phyloP scores from a whole-genome alignment of 2,329 filamentous ascomycete genomes.

The Trichoderma guizhouense region DNA sequence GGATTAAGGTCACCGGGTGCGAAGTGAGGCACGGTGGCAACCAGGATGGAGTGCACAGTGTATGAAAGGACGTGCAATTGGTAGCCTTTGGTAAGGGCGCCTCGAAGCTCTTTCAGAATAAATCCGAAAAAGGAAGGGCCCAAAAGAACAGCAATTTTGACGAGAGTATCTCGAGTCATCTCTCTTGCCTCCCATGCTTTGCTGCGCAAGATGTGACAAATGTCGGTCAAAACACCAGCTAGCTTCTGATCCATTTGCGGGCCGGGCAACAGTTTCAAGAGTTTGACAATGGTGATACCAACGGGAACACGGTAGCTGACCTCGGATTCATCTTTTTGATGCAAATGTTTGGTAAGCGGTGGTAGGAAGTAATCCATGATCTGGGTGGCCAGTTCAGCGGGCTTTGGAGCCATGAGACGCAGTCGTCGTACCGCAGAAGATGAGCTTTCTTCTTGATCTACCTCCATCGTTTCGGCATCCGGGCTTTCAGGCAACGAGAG shows the following conservation, averaged over 20 bases:
- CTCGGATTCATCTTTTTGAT: slow-evolving; percentile 90
- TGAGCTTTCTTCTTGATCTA: slow-evolving; percentile 34
- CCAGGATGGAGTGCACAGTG: slow-evolving; percentile 87
- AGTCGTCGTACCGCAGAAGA: slow-evolving; percentile 44
- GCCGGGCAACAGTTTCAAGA: slow-evolving; percentile 75
- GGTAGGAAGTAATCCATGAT: slow-evolving; percentile 74
- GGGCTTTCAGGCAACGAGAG: slow-evolving; percentile 45
- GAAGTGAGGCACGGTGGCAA: slow-evolving; percentile 69
- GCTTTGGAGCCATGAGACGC: slow-evolving; percentile 61
- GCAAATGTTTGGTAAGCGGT: slow-evolving; percentile 76
- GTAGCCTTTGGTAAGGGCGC: slow-evolving; percentile 79
- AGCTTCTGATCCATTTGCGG: slow-evolving; percentile 70
- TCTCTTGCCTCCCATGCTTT: slow-evolving; percentile 86
- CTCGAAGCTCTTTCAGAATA: slow-evolving; percentile 84
- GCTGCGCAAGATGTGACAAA: slow-evolving; percentile 88
- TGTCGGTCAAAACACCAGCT: slow-evolving; percentile 81
- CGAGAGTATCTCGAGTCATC: slow-evolving; percentile 82
- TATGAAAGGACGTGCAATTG: slow-evolving; percentile 94
- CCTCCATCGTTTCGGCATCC: slow-evolving; percentile 41
- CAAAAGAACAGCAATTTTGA: slow-evolving; percentile 76
- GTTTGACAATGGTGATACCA: slow-evolving; percentile 82
- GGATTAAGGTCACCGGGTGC: slow-evolving; percentile 85
- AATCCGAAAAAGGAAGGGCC: slow-evolving; percentile 85
- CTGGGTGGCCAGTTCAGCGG: slow-evolving; percentile 67
- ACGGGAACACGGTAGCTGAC: slow-evolving; percentile 91